phyloP scores from a whole-genome alignment of 2,329 filamentous ascomycete species.

The Daldinia sp. region DNA sequence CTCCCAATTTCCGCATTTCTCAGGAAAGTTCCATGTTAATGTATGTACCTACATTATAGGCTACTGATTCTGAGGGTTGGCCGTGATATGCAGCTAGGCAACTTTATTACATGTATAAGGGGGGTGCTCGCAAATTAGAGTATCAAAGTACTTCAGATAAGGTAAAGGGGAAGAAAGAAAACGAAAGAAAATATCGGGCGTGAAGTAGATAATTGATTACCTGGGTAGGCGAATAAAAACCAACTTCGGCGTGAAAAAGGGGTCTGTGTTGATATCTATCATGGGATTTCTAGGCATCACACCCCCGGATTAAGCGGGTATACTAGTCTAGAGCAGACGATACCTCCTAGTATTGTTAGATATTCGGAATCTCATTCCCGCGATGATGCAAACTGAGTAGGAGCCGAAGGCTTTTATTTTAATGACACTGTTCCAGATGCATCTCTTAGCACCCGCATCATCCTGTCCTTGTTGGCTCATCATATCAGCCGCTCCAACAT shows the following conservation, averaged over 20 bases:
- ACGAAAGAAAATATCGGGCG: neutral
- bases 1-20: neutral
- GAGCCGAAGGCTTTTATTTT: conserved; percentile 5
- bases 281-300: conserved; percentile 24
- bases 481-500: conserved; percentile 33
- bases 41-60: too few species aligned
- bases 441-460: conserved; percentile 13
- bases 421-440: conserved; percentile 18
- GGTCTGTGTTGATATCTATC: conserved; percentile 30
- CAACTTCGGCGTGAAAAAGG: neutral
- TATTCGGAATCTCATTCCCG: conserved; percentile 3
- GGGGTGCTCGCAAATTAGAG: conserved; percentile 1
- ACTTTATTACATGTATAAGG: conserved; percentile 28
- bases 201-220: neutral
- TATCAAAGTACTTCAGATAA: too few species aligned
- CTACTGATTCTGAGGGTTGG: neutral
- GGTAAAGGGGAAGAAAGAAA: neutral
- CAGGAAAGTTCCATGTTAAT: neutral
- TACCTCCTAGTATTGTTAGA: conserved; percentile 13
- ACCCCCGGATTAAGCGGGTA: conserved; percentile 11
- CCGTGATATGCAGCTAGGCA: conserved; percentile 26
- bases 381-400: conserved; percentile 23
- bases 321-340: conserved; percentile 25
- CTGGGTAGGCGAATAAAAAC: neutral
- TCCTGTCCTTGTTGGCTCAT: conserved; percentile 23